A percentile compares a stretch with the other conserved stretches of the same genome.
phyloP scores from a whole-genome alignment of 768 basidiomycete genomes.

The Leccinum obscurum region DNA sequence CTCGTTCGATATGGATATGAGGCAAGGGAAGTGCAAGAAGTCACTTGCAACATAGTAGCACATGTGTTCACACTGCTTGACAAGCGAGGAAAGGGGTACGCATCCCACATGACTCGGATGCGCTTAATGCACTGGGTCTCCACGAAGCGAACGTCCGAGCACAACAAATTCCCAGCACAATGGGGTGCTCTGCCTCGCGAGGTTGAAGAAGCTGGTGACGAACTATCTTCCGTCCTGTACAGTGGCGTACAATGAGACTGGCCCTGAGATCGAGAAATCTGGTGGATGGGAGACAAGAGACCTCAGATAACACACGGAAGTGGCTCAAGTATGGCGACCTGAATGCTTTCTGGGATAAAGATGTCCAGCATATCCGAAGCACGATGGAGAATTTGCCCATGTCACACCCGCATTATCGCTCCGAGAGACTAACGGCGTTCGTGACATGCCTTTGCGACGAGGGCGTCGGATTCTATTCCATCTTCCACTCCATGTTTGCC shows the following conservation, averaged over 20 bases:
- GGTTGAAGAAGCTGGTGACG: slow-evolving; percentile 37
- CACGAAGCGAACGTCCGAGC: slow-evolving; percentile 31
- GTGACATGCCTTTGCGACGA: slow-evolving; percentile 42
- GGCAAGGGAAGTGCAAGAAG: slow-evolving; percentile 28
- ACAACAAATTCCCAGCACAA: slow-evolving; percentile 33
- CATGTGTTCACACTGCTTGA: slow-evolving; percentile 52
- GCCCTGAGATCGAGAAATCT: slow-evolving; percentile 28
- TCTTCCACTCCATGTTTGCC: slow-evolving; percentile 31
- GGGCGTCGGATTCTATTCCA: slow-evolving; percentile 47
- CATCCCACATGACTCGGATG: slow-evolving; percentile 52
- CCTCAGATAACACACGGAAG: slow-evolving; percentile 5
- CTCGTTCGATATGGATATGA: slow-evolving; percentile 29
- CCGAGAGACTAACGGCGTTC: slow-evolving; percentile 16
- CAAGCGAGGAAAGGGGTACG: slow-evolving; percentile 55
- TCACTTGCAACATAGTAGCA: slow-evolving; percentile 51
- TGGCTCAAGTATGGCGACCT: slow-evolving; percentile 40
- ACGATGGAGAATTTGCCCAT: slow-evolving; percentile 22
- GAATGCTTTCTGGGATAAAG: slow-evolving; percentile 38
- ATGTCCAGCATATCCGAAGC: slow-evolving; percentile 38
- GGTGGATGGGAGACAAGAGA: slow-evolving; percentile 41
- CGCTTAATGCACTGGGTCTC: slow-evolving; percentile 57
- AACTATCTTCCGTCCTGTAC: slow-evolving; percentile 47
- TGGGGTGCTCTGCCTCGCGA: slow-evolving; percentile 44
- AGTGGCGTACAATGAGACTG: slow-evolving; percentile 50
- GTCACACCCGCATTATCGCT: slow-evolving; percentile 3